Evolutionary conservation across 345 rosid genomes (phyloP), one percentile per base, ranked within the genome.

Genomic region (Toxicodendron radicans): DNA sequence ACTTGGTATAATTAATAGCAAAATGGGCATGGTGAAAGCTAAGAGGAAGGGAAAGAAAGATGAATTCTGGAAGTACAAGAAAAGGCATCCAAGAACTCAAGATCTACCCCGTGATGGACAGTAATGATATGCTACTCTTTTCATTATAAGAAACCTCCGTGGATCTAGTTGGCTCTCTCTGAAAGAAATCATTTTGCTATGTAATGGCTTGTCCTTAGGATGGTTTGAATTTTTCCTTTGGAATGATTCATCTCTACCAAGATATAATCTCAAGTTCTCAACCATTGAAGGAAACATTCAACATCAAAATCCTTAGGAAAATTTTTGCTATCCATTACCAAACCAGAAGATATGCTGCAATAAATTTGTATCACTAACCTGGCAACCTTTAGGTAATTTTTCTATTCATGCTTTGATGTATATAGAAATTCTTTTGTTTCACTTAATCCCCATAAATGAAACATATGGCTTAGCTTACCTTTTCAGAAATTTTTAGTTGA

Each of bases 61-160:
- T 16, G 97, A 90, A 77, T 90, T 95, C 77, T 95, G 99, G 97
- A 92, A 95, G 81, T 74, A 84, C 84, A 87, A 83, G 86, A 89
- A 51, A 74, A 84, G 75, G 64, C 78, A 74, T 48, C 83, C 59
- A 3, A 83, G 79, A 75, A 58, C 68, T 68, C 78, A 72, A 14
- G 70, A 64, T 17, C 2, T 32, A 60, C 61, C 65, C 38, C 51
- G 1, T 10, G 30, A 54, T 43, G 57, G 58, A 51, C 14, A 30
- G 33, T 38, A 56, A 60, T 48, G 48, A 53, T 64, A 45, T 64
- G 62, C 33, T 57, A 23, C 35, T 52, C 23, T 10, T 32, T 53
- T 21, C 45, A 56, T 9, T 64, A 38, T 10, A 43, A 56, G 33
- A 74, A 30, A 43, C 23, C 54, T 66, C 59, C 30, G 57, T 35